Evolutionary conservation across 2,329 filamentous ascomycete genomes (phyloP), one percentile per base, ranked within the genome.

Genomic region (Aspergillus ochraceoroseus): DNA sequence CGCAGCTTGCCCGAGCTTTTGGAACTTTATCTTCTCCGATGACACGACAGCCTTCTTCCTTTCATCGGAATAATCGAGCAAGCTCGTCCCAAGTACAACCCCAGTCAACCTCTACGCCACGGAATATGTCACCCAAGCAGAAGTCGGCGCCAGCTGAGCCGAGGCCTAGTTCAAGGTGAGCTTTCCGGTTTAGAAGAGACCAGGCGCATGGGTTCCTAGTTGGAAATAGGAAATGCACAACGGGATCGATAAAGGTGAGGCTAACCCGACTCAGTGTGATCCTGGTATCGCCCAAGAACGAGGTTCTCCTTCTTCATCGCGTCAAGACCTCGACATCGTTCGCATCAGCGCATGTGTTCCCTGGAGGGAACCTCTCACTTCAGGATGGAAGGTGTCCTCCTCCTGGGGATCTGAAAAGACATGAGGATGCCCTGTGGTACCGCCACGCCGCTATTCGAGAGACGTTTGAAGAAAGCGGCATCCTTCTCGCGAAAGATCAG

Each of bases 401-500:
- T 0, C 57, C 65, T 0, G 72, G 72, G 11, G 70, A 78, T 18
- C 63, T 70, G 0, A 68, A 65, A 7, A 70, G 82, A 8, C 88
- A 95, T 54, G 63, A 71, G 7, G 89, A 95, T 59, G 80, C 80
- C 1, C 67, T 71, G 0, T 75, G 79, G 2, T 95, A 95, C 58
- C 74, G 88, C n/a, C 66, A 86, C 23, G 88, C 83, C 4, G 92
- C 89, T 0, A 79, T 96, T 15, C 75, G 92, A 5, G 92, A 96
- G 70, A 87, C 87, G 0, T 96, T 96, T 58, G 92, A 98, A 62
- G 92, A 96, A 68, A 89, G 85, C 49, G 92, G 92, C 0, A 87
- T 95, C 38, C 66, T 96, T 17, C 73, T 96, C 2, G 87, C 86
- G 3, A 65, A 62, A 3, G 57, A 64, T 30, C 54, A 47, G 14